Evolutionary conservation across 1,139 yeast genomes (phyloP).

Genomic region (Kazachstania sp.): DNA sequence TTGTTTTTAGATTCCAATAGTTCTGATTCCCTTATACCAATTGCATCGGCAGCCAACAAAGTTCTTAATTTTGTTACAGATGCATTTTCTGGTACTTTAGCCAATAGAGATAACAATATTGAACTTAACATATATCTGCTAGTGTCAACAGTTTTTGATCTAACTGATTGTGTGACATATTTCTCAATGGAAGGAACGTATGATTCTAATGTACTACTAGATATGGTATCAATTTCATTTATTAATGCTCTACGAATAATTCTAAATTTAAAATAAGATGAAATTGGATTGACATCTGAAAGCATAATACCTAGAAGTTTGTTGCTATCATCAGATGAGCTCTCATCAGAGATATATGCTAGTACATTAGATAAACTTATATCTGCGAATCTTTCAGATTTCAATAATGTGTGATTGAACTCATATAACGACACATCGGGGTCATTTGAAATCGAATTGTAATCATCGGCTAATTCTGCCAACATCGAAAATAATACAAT

Average conservation of each 20-base stretch:
- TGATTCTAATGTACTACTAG: constrained; percentile 28
- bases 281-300: constrained; percentile 1
- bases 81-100: constrained; percentile 33
- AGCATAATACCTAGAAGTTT: not conserved
- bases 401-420: constrained; percentile 17
- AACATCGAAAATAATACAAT: constrained; percentile 28
- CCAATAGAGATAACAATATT: constrained; percentile 34
- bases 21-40: constrained; percentile 43
- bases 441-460: constrained; percentile 24
- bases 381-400: not conserved
- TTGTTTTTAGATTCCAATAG: constrained; percentile 38
- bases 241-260: constrained; percentile 23
- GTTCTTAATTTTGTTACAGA: constrained; percentile 49
- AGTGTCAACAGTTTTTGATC: constrained; percentile 15
- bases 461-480: constrained; percentile 34
- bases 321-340: not conserved
- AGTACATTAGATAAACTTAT: constrained; percentile 9
- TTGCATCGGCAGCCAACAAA: constrained; percentile 53
- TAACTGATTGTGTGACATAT: constrained; percentile 26
- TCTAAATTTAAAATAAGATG: constrained; percentile 25
- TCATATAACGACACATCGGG: constrained; percentile 17
- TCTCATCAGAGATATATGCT: not conserved
- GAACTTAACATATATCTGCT: constrained; percentile 34
- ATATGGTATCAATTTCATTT: constrained; percentile 31
- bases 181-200: constrained; percentile 31